These are phyloP conservation scores for Chionographis japonica DNA, from an alignment of 106 monocot species.

Conservation along the genomic window DNA sequence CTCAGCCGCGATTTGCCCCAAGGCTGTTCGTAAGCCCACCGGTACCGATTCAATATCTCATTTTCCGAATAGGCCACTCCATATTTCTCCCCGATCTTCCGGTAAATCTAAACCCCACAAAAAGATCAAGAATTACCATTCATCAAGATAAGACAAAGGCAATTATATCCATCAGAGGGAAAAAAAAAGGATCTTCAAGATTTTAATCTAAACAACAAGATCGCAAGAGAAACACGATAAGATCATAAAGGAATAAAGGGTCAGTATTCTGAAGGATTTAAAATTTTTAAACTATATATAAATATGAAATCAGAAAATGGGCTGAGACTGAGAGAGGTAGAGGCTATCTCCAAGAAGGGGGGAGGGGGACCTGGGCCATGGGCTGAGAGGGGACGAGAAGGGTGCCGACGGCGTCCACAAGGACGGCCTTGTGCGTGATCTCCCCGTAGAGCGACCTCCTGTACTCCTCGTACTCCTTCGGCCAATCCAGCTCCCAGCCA, in stretches of 20 bases:
- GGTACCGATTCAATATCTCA: conserved; percentile 84
- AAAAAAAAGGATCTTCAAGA: not conserved
- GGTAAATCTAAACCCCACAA: conserved; percentile 61
- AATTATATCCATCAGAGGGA: not conserved
- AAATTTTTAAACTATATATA: too few relatives aligned
- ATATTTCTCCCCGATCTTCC: conserved; percentile 87
- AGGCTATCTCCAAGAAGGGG: not conserved
- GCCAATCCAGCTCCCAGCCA: conserved; percentile 26
- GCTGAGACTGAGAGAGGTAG: too few relatives aligned
- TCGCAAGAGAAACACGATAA: not conserved
- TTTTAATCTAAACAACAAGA: not conserved
- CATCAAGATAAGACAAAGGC: not conserved
- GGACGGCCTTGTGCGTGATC: conserved; percentile 85
- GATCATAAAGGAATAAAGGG: not conserved
- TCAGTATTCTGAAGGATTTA: too few relatives aligned
- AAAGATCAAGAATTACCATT: conserved; percentile 1
- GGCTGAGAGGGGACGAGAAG: conserved; percentile 82
- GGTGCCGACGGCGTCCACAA: conserved; percentile 95
- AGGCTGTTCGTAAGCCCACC: conserved; percentile 91
- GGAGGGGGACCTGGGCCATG: conserved; percentile 62
- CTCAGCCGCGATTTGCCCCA: conserved; percentile 91
- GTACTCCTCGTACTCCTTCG: conserved; percentile 75
- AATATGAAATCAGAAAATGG: too few relatives aligned
- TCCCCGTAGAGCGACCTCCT: conserved; percentile 73
- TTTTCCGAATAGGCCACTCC: conserved; percentile 84